phyloP scores from a whole-genome alignment of 179 eudicot species.

The Gypsophila paniculata region DNA sequence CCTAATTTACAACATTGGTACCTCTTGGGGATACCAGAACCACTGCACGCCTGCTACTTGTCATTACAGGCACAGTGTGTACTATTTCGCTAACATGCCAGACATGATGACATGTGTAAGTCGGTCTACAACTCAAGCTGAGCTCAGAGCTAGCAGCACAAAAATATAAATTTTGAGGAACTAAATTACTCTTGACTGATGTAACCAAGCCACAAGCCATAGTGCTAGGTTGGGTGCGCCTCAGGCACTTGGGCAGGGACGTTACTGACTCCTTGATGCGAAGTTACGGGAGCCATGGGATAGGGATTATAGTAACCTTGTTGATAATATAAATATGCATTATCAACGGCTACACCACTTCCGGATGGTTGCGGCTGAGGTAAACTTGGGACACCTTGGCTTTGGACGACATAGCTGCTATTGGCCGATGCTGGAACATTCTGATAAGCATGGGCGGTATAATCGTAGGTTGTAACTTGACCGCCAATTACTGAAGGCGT shows the following conservation, averaged over 20 bases:
- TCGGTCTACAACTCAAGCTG: background rate
- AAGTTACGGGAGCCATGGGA: background rate
- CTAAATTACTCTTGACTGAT: no score
- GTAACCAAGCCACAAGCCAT: no score
- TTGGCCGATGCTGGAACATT: background rate
- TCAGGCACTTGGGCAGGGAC: background rate
- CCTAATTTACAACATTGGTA: background rate
- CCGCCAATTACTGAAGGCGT: background rate
- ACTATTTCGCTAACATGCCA: no score
- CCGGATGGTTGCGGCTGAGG: background rate
- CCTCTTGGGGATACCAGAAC: background rate
- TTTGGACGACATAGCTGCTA: slow-evolving; percentile 2
- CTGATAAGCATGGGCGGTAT: background rate
- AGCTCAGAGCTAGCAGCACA: no score
- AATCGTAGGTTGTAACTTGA: background rate
- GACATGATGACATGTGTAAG: background rate
- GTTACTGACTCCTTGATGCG: background rate
- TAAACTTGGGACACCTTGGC: slow-evolving; percentile 1
- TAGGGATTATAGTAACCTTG: slow-evolving; percentile 13
- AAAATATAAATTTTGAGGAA: no score
- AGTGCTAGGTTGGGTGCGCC: background rate
- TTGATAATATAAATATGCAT: slow-evolving; percentile 2
- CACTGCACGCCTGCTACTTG: background rate
- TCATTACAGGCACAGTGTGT: background rate
- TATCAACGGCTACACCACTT: background rate